Conservation (phyloP, 2,329 filamentous ascomycete species). For the Lasiodiplodia theobromae region DNA sequence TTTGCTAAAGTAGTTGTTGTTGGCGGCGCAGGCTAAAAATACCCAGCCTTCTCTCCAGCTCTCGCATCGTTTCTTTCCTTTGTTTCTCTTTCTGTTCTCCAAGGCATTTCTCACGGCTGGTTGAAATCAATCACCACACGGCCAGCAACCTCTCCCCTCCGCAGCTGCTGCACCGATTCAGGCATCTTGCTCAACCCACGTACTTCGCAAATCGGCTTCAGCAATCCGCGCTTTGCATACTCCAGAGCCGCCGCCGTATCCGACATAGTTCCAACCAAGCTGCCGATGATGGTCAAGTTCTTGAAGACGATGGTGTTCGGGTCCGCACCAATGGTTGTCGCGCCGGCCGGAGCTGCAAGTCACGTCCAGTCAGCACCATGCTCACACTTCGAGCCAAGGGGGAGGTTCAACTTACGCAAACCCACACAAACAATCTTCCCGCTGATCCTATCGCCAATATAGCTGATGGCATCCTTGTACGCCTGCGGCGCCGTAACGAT, state of each 20-base stretch:
- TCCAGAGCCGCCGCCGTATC: constrained; percentile 56
- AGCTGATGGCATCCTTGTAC: constrained; percentile 53
- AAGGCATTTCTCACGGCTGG: constrained; percentile 35
- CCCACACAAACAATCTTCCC: constrained; percentile 58
- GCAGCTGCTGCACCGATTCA: constrained; percentile 60
- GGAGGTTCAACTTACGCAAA: constrained; percentile 36
- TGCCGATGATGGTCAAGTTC: constrained; percentile 46
- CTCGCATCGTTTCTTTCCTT: too few species aligned
- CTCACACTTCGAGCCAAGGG: too few species aligned
- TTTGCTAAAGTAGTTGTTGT: background rate
- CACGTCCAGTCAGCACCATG: background rate
- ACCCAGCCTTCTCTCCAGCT: too few species aligned
- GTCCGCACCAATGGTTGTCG: constrained; percentile 42
- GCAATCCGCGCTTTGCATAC: constrained; percentile 58
- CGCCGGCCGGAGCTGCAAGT: constrained; percentile 7
- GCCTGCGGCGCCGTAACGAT: constrained; percentile 50
- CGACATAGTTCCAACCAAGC: constrained; percentile 56
- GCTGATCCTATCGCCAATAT: constrained; percentile 56
- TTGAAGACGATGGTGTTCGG: constrained; percentile 45
- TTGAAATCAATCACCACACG: constrained; percentile 64
- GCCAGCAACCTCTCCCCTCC: constrained; percentile 59
- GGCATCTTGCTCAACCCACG: constrained; percentile 55
- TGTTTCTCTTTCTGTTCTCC: background rate
- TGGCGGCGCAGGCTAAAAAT: too few species aligned
- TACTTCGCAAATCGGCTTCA: constrained; percentile 60